Percentiles rank a stretch among this genome's conserved stretches.
phyloP scores from a whole-genome alignment of 140 eudicot species.

The Artemisia princeps region DNA sequence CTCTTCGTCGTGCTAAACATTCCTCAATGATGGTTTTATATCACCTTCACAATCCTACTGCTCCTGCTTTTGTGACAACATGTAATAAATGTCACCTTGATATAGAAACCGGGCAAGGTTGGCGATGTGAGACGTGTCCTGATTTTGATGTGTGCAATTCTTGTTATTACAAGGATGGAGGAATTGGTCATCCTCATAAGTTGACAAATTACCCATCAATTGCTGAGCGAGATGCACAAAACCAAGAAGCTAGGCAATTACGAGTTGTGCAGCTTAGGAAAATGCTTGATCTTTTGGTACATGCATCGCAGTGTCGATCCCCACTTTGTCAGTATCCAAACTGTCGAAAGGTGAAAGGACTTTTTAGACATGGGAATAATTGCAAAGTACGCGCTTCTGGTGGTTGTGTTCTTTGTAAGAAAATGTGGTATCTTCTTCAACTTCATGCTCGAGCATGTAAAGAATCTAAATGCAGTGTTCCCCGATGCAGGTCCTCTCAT shows the following conservation, averaged over 20 bases:
- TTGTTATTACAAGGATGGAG: slow-evolving; percentile 68
- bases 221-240: slow-evolving; percentile 84
- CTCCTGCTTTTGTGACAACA: slow-evolving; percentile 78
- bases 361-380: slow-evolving; percentile 75
- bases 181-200: slow-evolving; percentile 82
- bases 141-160: slow-evolving; percentile 77
- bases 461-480: slow-evolving; percentile 72
- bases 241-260: slow-evolving; percentile 75
- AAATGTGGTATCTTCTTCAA: slow-evolving; percentile 92
- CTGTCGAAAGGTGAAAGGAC: slow-evolving; percentile 91
- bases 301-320: slow-evolving; percentile 87
- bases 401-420: slow-evolving; percentile 82
- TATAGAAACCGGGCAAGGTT: slow-evolving; percentile 91
- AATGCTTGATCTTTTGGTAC: slow-evolving; percentile 94
- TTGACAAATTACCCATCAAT: slow-evolving; percentile 67
- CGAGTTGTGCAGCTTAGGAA: slow-evolving; percentile 78
- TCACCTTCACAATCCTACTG: slow-evolving; percentile 95
- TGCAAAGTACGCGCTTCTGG: slow-evolving; percentile 76
- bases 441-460: slow-evolving; percentile 93
- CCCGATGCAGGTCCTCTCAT: slow-evolving; percentile 74
- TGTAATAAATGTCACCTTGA: slow-evolving; percentile 69
- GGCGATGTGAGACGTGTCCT: slow-evolving; percentile 94
- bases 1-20: slow-evolving; percentile 93
- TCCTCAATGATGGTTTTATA: slow-evolving; percentile 95
- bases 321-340: slow-evolving; percentile 69